Conservation (phyloP, 495 filamentous ascomycete species). For the Penicillium fimorum region DNA sequence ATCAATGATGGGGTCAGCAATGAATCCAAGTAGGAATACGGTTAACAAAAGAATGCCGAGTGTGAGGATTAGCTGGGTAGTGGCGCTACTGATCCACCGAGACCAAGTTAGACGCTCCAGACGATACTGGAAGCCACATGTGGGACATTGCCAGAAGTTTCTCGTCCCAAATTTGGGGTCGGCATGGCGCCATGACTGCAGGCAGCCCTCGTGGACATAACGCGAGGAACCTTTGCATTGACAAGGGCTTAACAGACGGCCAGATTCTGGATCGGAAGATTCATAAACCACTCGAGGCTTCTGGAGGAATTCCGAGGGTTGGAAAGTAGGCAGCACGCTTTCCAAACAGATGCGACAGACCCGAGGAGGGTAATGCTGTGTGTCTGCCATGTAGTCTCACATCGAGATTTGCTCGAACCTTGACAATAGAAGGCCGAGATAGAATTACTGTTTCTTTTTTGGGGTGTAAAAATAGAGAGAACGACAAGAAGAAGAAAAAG, state of each 20-base stretch:
- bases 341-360: slow-evolving; percentile 94
- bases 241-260: slow-evolving; percentile 87
- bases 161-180: slow-evolving; percentile 63
- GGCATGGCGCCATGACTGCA: slow-evolving; percentile 79
- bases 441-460: not conserved
- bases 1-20: slow-evolving; percentile 91
- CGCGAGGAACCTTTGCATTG: slow-evolving; percentile 87
- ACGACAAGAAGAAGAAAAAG: slow-evolving; percentile 13
- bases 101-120: slow-evolving; percentile 76
- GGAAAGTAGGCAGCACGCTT: slow-evolving; percentile 72
- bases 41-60: slow-evolving; percentile 63
- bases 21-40: slow-evolving; percentile 79
- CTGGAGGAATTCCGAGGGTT: slow-evolving; percentile 64
- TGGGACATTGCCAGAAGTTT: slow-evolving; percentile 86
- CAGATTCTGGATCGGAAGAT: slow-evolving; percentile 68
- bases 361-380: slow-evolving; percentile 61
- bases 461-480: slow-evolving; percentile 9
- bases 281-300: slow-evolving; percentile 68
- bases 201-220: slow-evolving; percentile 94
- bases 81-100: slow-evolving; percentile 66
- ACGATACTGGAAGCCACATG: slow-evolving; percentile 81
- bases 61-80: slow-evolving; percentile 64
- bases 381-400: slow-evolving; percentile 19
- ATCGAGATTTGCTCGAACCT: slow-evolving; percentile 4
- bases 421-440: slow-evolving; percentile 1